Conservation (phyloP, 2,329 filamentous ascomycete species). For the Ceratocystis cacaofunesta region DNA sequence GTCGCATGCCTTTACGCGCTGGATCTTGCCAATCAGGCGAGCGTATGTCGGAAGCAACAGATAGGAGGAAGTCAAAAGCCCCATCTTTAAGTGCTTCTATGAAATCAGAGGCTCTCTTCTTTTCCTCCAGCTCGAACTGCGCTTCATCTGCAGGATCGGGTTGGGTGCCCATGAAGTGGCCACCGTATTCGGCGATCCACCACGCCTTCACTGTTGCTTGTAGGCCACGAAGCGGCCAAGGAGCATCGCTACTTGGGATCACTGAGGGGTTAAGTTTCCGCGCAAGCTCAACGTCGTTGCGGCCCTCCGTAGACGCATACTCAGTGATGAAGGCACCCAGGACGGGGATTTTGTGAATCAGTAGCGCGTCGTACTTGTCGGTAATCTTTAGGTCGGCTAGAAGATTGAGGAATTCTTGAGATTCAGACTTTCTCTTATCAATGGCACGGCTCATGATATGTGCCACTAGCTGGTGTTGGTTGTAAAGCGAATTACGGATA, state of each 20-base stretch:
- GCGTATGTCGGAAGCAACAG: constrained; percentile 67
- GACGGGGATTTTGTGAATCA: constrained; percentile 70
- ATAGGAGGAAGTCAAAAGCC: constrained; percentile 80
- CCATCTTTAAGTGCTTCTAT: constrained; percentile 69
- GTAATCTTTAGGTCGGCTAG: constrained; percentile 51
- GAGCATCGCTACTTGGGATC: constrained; percentile 49
- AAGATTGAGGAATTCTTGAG: constrained; percentile 59
- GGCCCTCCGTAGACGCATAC: constrained; percentile 64
- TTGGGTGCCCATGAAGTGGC: constrained; percentile 66
- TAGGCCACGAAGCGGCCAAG: constrained; percentile 60
- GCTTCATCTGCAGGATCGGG: constrained; percentile 33
- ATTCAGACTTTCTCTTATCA: constrained; percentile 54
- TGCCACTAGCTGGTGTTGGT: constrained; percentile 79
- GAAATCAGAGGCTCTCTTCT: constrained; percentile 57
- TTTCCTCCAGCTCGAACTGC: constrained; percentile 39
- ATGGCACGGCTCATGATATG: constrained; percentile 68
- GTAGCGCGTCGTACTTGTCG: constrained; percentile 59
- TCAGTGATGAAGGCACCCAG: constrained; percentile 62
- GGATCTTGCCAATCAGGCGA: constrained; percentile 77
- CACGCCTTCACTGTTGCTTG: constrained; percentile 65
- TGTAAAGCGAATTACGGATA: constrained; percentile 62
- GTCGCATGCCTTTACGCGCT: constrained; percentile 65
- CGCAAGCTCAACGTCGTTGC: constrained; percentile 51
- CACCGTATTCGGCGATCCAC: constrained; percentile 90
- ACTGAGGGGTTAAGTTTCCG: constrained; percentile 55